Evolutionary conservation across 768 basidiomycete genomes (phyloP).

Genomic region (Hortiboletus flavorubellus): DNA sequence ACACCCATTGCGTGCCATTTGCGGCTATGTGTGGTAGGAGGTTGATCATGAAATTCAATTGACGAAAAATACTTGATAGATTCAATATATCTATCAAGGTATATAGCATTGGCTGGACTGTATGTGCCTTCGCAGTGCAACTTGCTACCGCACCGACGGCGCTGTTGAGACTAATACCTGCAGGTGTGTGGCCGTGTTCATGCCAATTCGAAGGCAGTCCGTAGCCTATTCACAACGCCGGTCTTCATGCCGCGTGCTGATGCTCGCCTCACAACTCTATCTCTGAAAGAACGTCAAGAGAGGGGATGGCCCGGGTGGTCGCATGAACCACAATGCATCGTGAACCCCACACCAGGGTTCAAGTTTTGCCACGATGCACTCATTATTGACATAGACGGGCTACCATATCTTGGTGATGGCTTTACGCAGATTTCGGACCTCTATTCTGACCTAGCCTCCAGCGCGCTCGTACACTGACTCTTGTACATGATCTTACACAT

Average conservation of each 20-base stretch:
- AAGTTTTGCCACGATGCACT: constrained; percentile 49
- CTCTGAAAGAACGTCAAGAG: constrained; percentile 64
- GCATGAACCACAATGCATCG: constrained; percentile 54
- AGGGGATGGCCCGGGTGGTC: constrained; percentile 33
- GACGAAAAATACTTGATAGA: too few relatives aligned
- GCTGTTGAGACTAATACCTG: too few relatives aligned
- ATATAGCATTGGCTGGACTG: too few relatives aligned
- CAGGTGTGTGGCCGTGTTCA: too few relatives aligned
- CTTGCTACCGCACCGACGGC: too few relatives aligned
- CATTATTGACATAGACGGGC: constrained; percentile 54
- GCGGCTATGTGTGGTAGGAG: too few relatives aligned
- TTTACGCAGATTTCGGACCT: not conserved
- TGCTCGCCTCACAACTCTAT: constrained; percentile 30
- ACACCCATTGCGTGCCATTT: too few relatives aligned
- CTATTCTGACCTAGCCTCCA: not conserved
- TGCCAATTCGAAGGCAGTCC: not conserved
- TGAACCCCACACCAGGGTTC: constrained; percentile 64
- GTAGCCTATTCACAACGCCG: not conserved
- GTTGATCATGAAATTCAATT: too few relatives aligned
- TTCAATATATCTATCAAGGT: too few relatives aligned
- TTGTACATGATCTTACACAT: not conserved
- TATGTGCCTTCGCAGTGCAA: too few relatives aligned
- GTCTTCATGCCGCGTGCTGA: not conserved
- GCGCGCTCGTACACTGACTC: not conserved
- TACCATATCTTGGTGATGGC: constrained; percentile 38